These are phyloP conservation scores for Candida piceae DNA, from an alignment of 805 yeast species.

Conservation along the genomic window DNA sequence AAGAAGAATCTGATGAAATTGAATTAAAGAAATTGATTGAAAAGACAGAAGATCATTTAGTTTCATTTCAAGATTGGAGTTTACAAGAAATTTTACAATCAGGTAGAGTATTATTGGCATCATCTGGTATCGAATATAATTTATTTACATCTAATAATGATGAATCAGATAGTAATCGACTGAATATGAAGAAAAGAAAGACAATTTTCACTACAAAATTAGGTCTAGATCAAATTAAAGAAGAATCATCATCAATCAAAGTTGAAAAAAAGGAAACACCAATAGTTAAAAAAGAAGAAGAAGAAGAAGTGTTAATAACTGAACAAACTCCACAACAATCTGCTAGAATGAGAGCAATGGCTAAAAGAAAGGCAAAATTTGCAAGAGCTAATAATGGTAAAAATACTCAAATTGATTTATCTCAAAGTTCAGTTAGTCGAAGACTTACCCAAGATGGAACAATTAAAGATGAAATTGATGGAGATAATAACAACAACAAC, in stretches of 20 bases:
- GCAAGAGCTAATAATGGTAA: conserved; percentile 48
- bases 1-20: conserved; percentile 24
- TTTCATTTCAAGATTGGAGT: conserved; percentile 47
- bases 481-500: no score
- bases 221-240: conserved; percentile 22
- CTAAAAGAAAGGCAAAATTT: conserved; percentile 82
- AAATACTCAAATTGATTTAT: conserved; percentile 54
- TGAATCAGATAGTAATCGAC: conserved; percentile 3
- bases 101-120: conserved; percentile 56
- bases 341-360: conserved; percentile 88
- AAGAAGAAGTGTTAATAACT: no score
- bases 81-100: conserved; percentile 43
- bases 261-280: conserved; percentile 6
- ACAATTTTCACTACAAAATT: conserved; percentile 26
- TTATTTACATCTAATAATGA: conserved; percentile 6
- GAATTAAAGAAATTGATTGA: conserved; percentile 33
- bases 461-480: conserved; percentile 17
- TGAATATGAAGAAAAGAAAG: conserved; percentile 20
- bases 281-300: conserved; percentile 1
- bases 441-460: conserved; percentile 42
- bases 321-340: conserved; percentile 34
- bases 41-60: conserved; percentile 41
- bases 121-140: conserved; percentile 45
- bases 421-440: conserved; percentile 64
- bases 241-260: conserved; percentile 3